These are phyloP conservation scores for Chalara sp. DNA, from an alignment of 2,329 filamentous ascomycete genomes.

Conservation along the genomic window DNA sequence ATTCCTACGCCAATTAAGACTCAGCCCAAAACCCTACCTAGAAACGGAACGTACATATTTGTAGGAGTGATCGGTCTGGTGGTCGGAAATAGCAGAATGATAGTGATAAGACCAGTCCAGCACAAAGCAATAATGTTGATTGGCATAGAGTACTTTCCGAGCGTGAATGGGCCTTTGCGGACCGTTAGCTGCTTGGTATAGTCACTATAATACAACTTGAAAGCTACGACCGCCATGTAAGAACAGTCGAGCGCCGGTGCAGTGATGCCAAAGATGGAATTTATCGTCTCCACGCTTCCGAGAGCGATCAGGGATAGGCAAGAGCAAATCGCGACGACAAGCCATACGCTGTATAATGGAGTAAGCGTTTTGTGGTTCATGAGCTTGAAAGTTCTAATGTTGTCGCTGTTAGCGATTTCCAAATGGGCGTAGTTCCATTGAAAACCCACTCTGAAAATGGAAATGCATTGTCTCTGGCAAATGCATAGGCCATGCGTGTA, in stretches of 20 bases:
- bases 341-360: conserved; percentile 57
- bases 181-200: conserved; percentile 13
- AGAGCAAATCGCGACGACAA: conserved; percentile 51
- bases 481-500: conserved; percentile 55
- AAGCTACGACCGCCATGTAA: conserved; percentile 54
- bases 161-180: conserved; percentile 43
- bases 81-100: conserved; percentile 49
- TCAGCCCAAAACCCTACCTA: not conserved
- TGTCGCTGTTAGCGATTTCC: not conserved
- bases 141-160: conserved; percentile 47
- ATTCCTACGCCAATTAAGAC: conserved; percentile 22
- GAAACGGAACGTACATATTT: conserved; percentile 33
- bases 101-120: conserved; percentile 57
- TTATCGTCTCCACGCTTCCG: conserved; percentile 42
- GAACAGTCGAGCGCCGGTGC: conserved; percentile 44
- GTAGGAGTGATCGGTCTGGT: conserved; percentile 36
- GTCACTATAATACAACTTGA: conserved; percentile 18
- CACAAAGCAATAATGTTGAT: conserved; percentile 49
- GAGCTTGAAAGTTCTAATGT: conserved; percentile 40
- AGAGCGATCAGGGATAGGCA: conserved; percentile 45
- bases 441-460: conserved; percentile 46
- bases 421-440: conserved; percentile 2
- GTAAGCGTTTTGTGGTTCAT: conserved; percentile 48
- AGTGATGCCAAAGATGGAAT: conserved; percentile 45
- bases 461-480: conserved; percentile 52